Evolutionary conservation across 148 eudicot species (phyloP).

Genomic region (Amaranthus hypochondriacus): DNA sequence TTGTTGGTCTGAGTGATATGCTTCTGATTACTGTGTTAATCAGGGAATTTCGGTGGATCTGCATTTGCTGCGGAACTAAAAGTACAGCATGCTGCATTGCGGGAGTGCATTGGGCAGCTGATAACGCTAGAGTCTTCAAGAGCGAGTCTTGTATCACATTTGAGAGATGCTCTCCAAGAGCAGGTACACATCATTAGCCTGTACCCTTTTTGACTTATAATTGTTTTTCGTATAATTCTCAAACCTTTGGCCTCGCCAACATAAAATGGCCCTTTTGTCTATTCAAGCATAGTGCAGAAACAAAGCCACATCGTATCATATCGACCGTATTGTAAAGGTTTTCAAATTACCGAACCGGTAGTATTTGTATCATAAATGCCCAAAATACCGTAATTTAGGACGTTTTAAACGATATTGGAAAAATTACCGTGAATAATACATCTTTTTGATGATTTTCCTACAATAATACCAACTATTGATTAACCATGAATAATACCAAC

Average conservation of each 20-base stretch:
- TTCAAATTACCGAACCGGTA: no score
- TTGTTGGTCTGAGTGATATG: not conserved
- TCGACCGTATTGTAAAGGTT: no score
- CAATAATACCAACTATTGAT: no score
- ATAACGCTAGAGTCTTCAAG: constrained; percentile 63
- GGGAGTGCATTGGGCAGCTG: constrained; percentile 69
- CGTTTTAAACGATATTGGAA: no score
- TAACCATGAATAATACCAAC: no score
- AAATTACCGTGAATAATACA: no score
- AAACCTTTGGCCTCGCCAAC: not conserved
- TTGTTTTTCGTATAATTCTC: not conserved
- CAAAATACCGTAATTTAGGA: no score
- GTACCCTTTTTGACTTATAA: not conserved
- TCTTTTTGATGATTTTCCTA: no score
- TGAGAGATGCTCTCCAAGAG: constrained; percentile 72
- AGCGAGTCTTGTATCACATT: constrained; percentile 62
- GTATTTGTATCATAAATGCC: no score
- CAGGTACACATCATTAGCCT: constrained; percentile 41
- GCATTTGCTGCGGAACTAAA: constrained; percentile 58
- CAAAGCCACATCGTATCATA: no score
- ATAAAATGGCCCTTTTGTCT: not conserved
- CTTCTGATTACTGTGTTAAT: not conserved
- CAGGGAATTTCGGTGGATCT: constrained; percentile 43
- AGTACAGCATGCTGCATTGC: constrained; percentile 69
- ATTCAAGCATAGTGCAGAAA: not conserved